These are phyloP conservation scores for Collybia sordida DNA, from an alignment of 768 basidiomycete species.

Conservation along the genomic window DNA sequence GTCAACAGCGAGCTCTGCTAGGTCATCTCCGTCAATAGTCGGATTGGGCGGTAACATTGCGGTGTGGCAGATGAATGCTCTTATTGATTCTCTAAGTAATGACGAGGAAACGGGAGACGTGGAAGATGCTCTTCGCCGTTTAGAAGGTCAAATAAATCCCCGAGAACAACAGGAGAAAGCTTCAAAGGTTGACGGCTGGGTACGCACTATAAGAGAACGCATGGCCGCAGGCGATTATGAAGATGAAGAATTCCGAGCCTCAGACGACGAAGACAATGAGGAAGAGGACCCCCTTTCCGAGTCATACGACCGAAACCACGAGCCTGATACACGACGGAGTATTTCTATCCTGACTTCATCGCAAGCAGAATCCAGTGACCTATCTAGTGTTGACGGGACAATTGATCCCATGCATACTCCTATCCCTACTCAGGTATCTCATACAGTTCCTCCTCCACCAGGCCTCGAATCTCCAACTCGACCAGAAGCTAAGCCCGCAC, in stretches of 20 bases:
- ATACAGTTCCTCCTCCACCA: conserved; percentile 23
- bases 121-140: conserved; percentile 73
- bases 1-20: conserved; percentile 43
- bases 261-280: conserved; percentile 28
- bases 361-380: background rate
- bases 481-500: conserved; percentile 46
- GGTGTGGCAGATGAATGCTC: conserved; percentile 82
- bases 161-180: conserved; percentile 68
- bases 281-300: conserved; percentile 7
- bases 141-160: conserved; percentile 86
- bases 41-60: conserved; percentile 53
- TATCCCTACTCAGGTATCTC: conserved; percentile 27
- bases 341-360: conserved; percentile 4
- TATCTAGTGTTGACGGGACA: conserved; percentile 4
- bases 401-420: conserved; percentile 28
- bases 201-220: conserved; percentile 67
- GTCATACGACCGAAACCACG: conserved; percentile 2
- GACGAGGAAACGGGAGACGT: conserved; percentile 79
- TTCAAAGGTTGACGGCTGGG: conserved; percentile 82
- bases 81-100: conserved; percentile 72
- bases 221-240: conserved; percentile 64
- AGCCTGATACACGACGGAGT: conserved; percentile 6
- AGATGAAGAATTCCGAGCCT: conserved; percentile 59
- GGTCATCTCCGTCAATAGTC: conserved; percentile 37
- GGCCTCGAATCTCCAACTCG: conserved; percentile 29